Conservation (phyloP, 202 grass and related monocot species). For the Saccharum hybrid region DNA sequence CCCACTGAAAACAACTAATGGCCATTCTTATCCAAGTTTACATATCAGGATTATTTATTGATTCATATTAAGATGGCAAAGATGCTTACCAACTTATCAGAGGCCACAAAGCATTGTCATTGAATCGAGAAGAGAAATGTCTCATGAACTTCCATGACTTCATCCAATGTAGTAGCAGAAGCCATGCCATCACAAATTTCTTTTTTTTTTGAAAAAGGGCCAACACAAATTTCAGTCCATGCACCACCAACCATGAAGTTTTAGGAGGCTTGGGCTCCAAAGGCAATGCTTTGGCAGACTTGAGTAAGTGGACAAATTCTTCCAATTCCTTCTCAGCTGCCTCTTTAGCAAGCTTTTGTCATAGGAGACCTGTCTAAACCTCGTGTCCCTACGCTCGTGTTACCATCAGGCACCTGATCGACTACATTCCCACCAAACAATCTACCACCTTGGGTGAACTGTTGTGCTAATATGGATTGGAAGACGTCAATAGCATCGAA, state of each 20-base stretch:
- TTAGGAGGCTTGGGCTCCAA: slow-evolving; percentile 72
- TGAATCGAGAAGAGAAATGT: too few species aligned
- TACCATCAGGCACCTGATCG: too few species aligned
- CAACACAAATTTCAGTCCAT: too few species aligned
- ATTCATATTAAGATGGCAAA: slow-evolving; percentile 6
- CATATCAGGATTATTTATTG: background rate
- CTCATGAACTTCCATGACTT: too few species aligned
- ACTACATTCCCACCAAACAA: too few species aligned
- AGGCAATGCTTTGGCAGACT: slow-evolving; percentile 69
- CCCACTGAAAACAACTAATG: slow-evolving; percentile 45
- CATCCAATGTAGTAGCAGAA: too few species aligned
- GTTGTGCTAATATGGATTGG: too few species aligned
- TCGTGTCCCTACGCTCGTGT: too few species aligned
- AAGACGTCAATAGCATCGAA: too few species aligned
- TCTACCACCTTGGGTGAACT: too few species aligned
- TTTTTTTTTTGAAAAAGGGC: too few species aligned
- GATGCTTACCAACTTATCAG: slow-evolving; percentile 10
- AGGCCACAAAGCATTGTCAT: slow-evolving; percentile 55
- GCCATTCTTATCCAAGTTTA: background rate
- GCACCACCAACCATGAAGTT: slow-evolving; percentile 68
- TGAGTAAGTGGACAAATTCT: background rate
- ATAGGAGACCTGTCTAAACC: slow-evolving; percentile 42
- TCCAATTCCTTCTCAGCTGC: slow-evolving; percentile 75
- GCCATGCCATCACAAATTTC: too few species aligned
- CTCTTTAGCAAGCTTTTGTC: slow-evolving; percentile 73